Base-by-base conservation (phyloP, 345 rosid species). In the Populus deltoides region DNA sequence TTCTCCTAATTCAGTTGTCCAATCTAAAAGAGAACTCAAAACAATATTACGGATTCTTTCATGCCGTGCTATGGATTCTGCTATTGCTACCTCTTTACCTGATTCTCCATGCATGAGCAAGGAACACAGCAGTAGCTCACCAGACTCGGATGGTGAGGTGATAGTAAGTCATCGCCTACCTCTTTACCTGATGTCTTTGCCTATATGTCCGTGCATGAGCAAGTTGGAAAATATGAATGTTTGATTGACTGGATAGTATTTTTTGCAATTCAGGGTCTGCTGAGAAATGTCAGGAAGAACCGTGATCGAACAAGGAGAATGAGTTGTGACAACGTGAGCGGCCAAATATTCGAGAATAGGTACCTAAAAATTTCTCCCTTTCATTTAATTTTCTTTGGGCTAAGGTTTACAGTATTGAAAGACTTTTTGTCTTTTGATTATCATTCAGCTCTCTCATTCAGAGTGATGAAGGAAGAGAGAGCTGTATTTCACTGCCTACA, bases 381-480 rank as follows among this genome's bases (percentile, higher is more conserved):
- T 72, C 1, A 38, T 38, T 41, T 41, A 24, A 33, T 39, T 29
- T n/a, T 51, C 3, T 27, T 4, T 27, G 10, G 66, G 27, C 39
- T 59, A 7, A 38, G 35, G 20, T 8, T 69, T 36, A 8, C 24
- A 5, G n/a, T 33, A 20, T 20, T 25, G 4, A 6, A 68, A 55
- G 22, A 25, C 6, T 17, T 55, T 70, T 7, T 53, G 49, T 66
- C 29, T n/a, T 45, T 76, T 57, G 13, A 33, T 51, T 77, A 33
- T 78, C 77, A 33, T 80, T 78, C 89, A 89, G 90, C 74, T 78
- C 76, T 62, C 71, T 47, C 4, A 77, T 71, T 57, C 88, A 66
- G 74, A 84, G 82, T 75, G 90, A 85, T n/a, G 92, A 88, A 65
- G 90, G 86, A 62, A 86, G 81, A 75, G 84, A 57, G 63, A 86